Conservation (phyloP, 805 yeast species). For the Phaffomyces opuntiae region DNA sequence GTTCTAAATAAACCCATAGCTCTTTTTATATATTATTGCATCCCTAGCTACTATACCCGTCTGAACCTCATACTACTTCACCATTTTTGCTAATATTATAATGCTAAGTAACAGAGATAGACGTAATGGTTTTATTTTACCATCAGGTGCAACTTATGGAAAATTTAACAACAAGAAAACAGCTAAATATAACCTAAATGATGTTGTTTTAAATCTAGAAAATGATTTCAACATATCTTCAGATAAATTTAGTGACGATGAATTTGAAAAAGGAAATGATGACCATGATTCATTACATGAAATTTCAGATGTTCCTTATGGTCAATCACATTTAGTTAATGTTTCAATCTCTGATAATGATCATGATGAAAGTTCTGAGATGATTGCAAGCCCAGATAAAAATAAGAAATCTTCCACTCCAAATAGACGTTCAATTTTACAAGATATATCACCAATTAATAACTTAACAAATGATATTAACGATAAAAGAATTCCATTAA, state of each 20-base stretch:
- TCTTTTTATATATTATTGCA: too few relatives aligned
- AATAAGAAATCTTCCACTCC: constrained; percentile 6
- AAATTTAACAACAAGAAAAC: constrained; percentile 18
- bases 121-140: constrained; percentile 21
- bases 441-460: constrained; percentile 16
- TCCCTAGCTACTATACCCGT: too few relatives aligned
- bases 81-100: constrained; percentile 6
- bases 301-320: constrained; percentile 16
- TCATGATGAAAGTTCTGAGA: constrained; percentile 10
- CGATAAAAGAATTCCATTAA: constrained; percentile 20
- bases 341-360: constrained; percentile 23
- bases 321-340: constrained; percentile 14
- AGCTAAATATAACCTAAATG: constrained; percentile 19
- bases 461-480: constrained; percentile 10
- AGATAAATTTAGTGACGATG: constrained; percentile 20
- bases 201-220: constrained; percentile 16
- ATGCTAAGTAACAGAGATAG: constrained; percentile 15
- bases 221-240: constrained; percentile 20
- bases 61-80: not conserved
- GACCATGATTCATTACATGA: constrained; percentile 9
- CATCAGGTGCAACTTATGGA: constrained; percentile 18
- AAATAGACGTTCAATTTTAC: constrained; percentile 8
- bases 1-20: too few relatives aligned
- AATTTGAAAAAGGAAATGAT: constrained; percentile 6
- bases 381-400: constrained; percentile 12